Base-by-base conservation (phyloP, 2,329 filamentous ascomycete species). In the Colletotrichum sp. region DNA sequence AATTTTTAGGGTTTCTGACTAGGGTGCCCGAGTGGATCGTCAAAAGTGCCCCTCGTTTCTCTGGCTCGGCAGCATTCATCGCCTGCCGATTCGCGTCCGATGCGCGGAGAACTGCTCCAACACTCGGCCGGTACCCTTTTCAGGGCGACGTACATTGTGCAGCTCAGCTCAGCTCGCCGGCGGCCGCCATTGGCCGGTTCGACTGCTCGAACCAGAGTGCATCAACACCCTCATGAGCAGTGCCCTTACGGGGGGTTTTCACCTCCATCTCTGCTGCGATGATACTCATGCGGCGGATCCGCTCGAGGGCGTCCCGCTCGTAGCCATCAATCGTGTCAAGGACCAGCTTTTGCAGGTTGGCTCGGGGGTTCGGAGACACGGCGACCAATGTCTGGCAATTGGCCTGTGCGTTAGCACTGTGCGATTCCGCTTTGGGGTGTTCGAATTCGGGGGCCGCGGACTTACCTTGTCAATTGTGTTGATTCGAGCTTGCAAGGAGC, bases 281-380 rank as follows among this genome's bases (percentile, higher is more conserved):
- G 76, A 98, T 91, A 79, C 94, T 95, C 81, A 98, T 93, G 63
- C 94, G 92, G 69, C 96, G 89, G 69, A 99, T 88, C 59, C 95
- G 92, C 79, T 98, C 89, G 69, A 95, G 90, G 7, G 96, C 92
- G 77, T 95, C 93, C 66, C 91, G 90, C 81, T 96, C 93, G 80
- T 97, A 97, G 32, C 90, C 89, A 71, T 90, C 90, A 4, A 95
- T 92, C 74, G 92, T 92, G 24, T 91, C 87, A 26, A 98, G 87
- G 1, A 94, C 92, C 8, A 93, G 89, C 30, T 88, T 86, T 82
- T 98, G 96, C 80, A 98, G 92, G 64, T 91, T 88, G 15, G 89
- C 88, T 44, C 96, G 92, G 4, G 92, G 86, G 75, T 96, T 91
- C 13, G 88, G 89, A 28, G 93, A 90, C 8, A 93, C 92, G 1